These are phyloP conservation scores for Chlamydomonas urium DNA, from an alignment of 139 green algal genomes.

Conservation along the genomic window DNA sequence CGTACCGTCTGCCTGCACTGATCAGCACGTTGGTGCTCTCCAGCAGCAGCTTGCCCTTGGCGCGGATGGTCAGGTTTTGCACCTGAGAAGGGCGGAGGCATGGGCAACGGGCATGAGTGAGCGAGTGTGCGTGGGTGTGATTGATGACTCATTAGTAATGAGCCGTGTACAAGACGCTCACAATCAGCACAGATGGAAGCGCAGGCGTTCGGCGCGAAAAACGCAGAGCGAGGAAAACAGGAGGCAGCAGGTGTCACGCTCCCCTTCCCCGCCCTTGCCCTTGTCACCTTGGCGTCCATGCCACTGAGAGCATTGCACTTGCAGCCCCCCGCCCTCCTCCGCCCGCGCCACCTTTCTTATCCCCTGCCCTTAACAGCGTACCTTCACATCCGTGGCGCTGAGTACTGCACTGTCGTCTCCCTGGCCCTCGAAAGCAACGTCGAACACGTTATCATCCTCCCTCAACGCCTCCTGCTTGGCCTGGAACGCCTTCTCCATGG, in stretches of 20 bases:
- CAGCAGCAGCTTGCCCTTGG: conserved; percentile 96
- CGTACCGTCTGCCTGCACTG: conserved; percentile 71
- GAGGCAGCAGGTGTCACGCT: no score
- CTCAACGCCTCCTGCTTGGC: conserved; percentile 80
- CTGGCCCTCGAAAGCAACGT: conserved; percentile 87
- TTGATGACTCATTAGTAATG: not conserved
- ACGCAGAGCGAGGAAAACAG: no score
- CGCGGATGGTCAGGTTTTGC: conserved; percentile 93
- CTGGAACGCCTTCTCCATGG: conserved; percentile 66
- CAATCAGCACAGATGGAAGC: no score
- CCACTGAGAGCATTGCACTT: no score
- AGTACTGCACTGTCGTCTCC: conserved; percentile 55
- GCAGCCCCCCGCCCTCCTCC: no score
- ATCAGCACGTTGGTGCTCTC: conserved; percentile 91
- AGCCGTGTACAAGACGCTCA: no score
- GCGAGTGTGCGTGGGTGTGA: not conserved
- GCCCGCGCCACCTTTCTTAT: no score
- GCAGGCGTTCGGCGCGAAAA: no score
- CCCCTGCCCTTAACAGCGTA: no score
- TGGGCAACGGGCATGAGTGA: not conserved
- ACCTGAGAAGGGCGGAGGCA: conserved; percentile 61
- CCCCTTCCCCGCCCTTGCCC: no score
- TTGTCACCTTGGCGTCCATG: no score
- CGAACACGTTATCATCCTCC: conserved; percentile 96
- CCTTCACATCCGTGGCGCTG: conserved; percentile 89